These are phyloP conservation scores for Boletus subparvulus DNA, from an alignment of 768 basidiomycete genomes.

Conservation along the genomic window DNA sequence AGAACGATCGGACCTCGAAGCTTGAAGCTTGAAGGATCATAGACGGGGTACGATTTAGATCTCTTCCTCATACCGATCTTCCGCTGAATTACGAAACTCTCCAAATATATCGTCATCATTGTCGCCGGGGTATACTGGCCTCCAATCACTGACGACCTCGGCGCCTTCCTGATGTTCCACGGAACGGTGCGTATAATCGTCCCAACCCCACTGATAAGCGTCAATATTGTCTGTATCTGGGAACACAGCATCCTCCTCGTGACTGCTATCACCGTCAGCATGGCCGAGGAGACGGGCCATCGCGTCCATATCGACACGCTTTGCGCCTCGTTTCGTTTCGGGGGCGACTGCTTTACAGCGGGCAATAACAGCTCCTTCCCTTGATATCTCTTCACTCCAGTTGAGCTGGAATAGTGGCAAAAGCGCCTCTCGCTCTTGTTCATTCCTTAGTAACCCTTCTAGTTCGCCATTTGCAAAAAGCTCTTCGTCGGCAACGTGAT, in stretches of 20 bases:
- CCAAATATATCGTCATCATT: conserved; percentile 13
- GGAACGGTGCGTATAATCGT: conserved; percentile 7
- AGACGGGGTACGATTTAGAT: conserved; percentile 13
- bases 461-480: conserved; percentile 69
- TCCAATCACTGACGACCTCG: conserved; percentile 48
- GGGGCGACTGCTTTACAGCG: neutral
- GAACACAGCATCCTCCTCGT: conserved; percentile 22
- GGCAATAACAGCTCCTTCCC: conserved; percentile 22
- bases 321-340: conserved; percentile 33
- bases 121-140: conserved; percentile 37
- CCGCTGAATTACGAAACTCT: conserved; percentile 9
- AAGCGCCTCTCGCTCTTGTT: conserved; percentile 51
- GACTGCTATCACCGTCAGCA: conserved; percentile 21
- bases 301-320: conserved; percentile 57
- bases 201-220: conserved; percentile 12
- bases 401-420: conserved; percentile 35
- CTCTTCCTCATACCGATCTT: conserved; percentile 34
- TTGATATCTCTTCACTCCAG: conserved; percentile 33
- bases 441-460: conserved; percentile 54
- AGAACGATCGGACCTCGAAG: neutral
- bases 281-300: conserved; percentile 48
- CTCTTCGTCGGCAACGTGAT: conserved; percentile 64
- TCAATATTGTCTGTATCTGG: conserved; percentile 24
- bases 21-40: neutral
- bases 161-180: conserved; percentile 23